Base-by-base conservation (phyloP, 2,329 filamentous ascomycete species). In the Exophiala xenobiotica region DNA sequence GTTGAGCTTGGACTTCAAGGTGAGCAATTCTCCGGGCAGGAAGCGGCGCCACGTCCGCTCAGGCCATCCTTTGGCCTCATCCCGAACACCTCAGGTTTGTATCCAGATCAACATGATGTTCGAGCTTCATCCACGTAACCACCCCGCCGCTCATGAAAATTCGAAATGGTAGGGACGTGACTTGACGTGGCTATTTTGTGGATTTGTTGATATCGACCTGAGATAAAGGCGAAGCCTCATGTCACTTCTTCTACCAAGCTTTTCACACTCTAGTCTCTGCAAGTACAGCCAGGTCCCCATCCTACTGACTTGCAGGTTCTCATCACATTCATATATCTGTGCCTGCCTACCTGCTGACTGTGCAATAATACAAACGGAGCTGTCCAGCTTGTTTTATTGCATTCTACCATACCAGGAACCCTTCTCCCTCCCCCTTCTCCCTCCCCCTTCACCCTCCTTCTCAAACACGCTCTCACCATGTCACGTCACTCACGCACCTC, bases 51-150 rank as follows among this genome's bases (percentile, higher is more conserved):
- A 33, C 31, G 26, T 38, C 24, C 31, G 44, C 45, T 29, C 40
- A 46, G 39, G 31, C 39, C 51, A 46, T 23, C 16, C 27, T 44
- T 29, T 24, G 50, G 29, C 31, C 44, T 24, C 39, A 14, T 23
- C 14, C 12, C 23, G 43, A 42, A 41, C 43, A 44, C 19, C 33
- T 40, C 33, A 44, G 22, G 33, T 33, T 35, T 47, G 53, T 53
- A 49, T 56, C 53, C 53, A 52, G 41, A 50, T 20, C 49, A 53
- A 52, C 53, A 45, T 40, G 31, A 33, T 50, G 45, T 23, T 46
- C 41, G 46, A 50, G 53, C 53, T 33, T 39, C 46, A 26, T 11
- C 6, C 29, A 35, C 9, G 38, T 40, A 24, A n/a, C 18, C 22
- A 22, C 19, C 45, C 40, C 19, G 51, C 46, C 42, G 33, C 29